Evolutionary conservation across 2,329 filamentous ascomycete species (phyloP), one percentile per base, ranked within the genome.

Genomic region (Sordariomycetes sp.): DNA sequence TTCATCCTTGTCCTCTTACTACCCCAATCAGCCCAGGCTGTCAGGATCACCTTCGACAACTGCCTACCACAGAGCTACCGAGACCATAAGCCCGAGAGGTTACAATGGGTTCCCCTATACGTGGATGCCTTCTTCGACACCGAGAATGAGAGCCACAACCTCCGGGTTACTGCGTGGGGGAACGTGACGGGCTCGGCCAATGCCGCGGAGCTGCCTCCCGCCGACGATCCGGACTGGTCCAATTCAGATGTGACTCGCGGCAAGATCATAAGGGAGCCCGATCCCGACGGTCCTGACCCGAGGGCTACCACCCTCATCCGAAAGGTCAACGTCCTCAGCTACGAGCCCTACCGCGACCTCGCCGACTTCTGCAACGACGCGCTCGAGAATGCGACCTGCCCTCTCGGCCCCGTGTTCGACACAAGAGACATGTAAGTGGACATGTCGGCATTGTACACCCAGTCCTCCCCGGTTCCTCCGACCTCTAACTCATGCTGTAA

Each of bases 141-240:
- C 32, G 69, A 73, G 15, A 72, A 79, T 61, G 68, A 79, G 4
- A 77, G 73, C 55, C 82, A 91, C 66, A 81, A 78, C 48, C 76
- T 99, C 54, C 83, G 81, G 61, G 74, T 96, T 57, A 94, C 84
- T 1, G 80, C 96, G 53, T 97, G 90, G 74, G 92, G 91, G 55
- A 96, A 97, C 70, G 90, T 97, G 34, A 88, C 86, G 10, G 94
- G 94, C 53, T 82, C 85, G 55, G 76, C 79, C 52, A 75, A 76
- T 2, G 66, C 71, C 13, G 72, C 74, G n/a, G 60, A 70, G 2
- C 79, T 90, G 56, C 90, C 89, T 36, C 64, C 80, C 0, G 70
- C 78, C 20, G 69, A 78, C 63, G 78, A 82, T 65, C 69, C 80
- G 0, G 72, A 75, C 53, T 89, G 90, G 88, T 68, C 63, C 2